Base-by-base conservation (phyloP, 768 basidiomycete species). In the Podaxis rugospora region DNA sequence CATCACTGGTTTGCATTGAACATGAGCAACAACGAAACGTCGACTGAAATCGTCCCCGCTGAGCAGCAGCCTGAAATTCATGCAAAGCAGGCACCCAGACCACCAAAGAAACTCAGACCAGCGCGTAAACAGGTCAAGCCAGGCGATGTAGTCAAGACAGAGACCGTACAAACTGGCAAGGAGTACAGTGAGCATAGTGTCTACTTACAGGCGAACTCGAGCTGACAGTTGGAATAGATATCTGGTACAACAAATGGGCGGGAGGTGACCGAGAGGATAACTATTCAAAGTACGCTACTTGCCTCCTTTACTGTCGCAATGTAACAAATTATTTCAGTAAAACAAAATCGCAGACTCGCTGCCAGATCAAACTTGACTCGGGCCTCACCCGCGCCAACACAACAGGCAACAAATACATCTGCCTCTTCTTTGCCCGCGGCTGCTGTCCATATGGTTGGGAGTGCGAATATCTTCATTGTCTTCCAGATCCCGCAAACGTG, bases 181-280 rank as follows among this genome's bases (percentile, higher is more conserved):
- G 95, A 97, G 71, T 97, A 96, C 76, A 98, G 95, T 95, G 66
- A 67, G 90, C 84, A 10, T 16, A 25, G 11, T 37, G 14, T 27
- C 2, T 10, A 28, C 28, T 32, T 18, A 46, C 49, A 4, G 46
- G 18, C 51, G 46, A 40, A 37, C 47, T 3, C 32, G 44, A 35
- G 16, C 40, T 62, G 10, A 54, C 36, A 56, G 36, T 64, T 65
- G 65, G 55, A 57, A 46, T 63, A 91, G 92, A 99, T 74, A 91
- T 96, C 55, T 99, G 97, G 96, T 98, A 96, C 72, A 95, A 98
- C 75, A 96, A 97, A 76, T 98, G 96, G 96, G 97, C 97, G n/a
- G 97, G 97, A 57, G 97, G 96, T 59, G 97, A 99, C 72, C 85
- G 93, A 32, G 97, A 98, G 72, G 96, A 99, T 71, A 90, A 85